Evolutionary conservation across 495 filamentous ascomycete species (phyloP).

Genomic region (Saxophila tyrrhenica): DNA sequence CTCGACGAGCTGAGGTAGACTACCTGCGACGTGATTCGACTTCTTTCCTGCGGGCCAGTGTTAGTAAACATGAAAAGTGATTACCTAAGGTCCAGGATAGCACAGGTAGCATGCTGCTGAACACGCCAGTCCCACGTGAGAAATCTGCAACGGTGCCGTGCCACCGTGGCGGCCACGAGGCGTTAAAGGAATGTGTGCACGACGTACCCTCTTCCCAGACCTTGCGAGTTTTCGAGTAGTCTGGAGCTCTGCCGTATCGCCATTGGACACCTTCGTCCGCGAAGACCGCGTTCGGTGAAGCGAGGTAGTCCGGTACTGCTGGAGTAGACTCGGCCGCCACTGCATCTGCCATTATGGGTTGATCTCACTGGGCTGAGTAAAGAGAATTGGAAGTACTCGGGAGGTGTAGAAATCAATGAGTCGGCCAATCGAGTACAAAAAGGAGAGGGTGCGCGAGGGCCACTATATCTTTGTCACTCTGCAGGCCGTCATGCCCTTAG

Average conservation of each 20-base stretch:
- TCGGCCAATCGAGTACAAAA: background rate
- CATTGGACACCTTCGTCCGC: constrained; percentile 42
- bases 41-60: constrained; percentile 38
- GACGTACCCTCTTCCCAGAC: constrained; percentile 40
- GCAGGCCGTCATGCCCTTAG: background rate
- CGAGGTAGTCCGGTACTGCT: constrained; percentile 47
- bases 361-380: too few relatives aligned
- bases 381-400: too few relatives aligned
- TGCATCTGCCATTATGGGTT: too few relatives aligned
- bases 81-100: too few relatives aligned
- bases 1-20: constrained; percentile 47
- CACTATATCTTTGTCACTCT: background rate
- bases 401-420: background rate
- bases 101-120: too few relatives aligned
- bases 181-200: background rate
- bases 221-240: constrained; percentile 49
- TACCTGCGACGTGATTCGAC: constrained; percentile 40
- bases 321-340: constrained; percentile 23
- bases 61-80: constrained; percentile 5
- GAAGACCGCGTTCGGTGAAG: constrained; percentile 48
- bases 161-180: constrained; percentile 4
- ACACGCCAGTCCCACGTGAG: background rate
- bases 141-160: background rate
- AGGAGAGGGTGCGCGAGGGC: background rate
- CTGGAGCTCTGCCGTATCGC: constrained; percentile 47